Conservation (phyloP, 2,329 filamentous ascomycete species). For the Penicillium sclerotiorum region DNA sequence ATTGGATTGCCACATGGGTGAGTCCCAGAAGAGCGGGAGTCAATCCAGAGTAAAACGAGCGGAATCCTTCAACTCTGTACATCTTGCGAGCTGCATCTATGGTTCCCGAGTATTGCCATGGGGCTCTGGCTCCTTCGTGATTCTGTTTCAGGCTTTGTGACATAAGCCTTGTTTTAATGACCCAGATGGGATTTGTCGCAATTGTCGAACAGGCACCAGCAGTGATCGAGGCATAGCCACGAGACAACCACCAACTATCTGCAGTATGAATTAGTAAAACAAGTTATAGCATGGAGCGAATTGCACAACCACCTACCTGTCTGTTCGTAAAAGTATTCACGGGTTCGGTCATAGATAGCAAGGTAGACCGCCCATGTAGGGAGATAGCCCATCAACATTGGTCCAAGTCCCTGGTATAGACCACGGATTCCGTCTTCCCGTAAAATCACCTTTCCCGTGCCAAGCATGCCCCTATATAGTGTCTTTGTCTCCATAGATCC, state of each 20-base stretch:
- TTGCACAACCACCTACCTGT: constrained; percentile 54
- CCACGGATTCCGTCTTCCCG: constrained; percentile 83
- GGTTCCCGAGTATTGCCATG: constrained; percentile 89
- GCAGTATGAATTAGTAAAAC: constrained; percentile 15
- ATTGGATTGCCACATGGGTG: constrained; percentile 95
- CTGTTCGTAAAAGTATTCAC: constrained; percentile 69
- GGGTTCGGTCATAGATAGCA: constrained; percentile 90
- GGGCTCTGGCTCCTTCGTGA: constrained; percentile 53
- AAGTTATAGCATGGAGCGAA: not conserved
- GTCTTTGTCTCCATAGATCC: constrained; percentile 49
- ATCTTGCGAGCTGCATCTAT: constrained; percentile 93
- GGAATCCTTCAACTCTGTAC: constrained; percentile 85
- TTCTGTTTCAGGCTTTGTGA: constrained; percentile 70
- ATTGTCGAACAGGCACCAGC: constrained; percentile 92
- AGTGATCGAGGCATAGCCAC: constrained; percentile 85
- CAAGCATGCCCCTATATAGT: constrained; percentile 82
- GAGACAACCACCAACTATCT: constrained; percentile 77
- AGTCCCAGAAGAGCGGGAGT: constrained; percentile 89
- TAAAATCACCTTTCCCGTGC: constrained; percentile 85
- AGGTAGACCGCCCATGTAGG: constrained; percentile 99
- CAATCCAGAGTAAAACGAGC: constrained; percentile 92
- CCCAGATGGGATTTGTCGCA: constrained; percentile 97
- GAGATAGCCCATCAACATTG: constrained; percentile 92
- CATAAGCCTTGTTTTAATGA: constrained; percentile 98
- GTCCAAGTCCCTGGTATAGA: constrained; percentile 89